A percentile compares a stretch with the other conserved stretches of the same genome.
Evolutionary conservation across 129 eudicot genomes (phyloP).

Genomic region (Helichrysum umbraculigerum): DNA sequence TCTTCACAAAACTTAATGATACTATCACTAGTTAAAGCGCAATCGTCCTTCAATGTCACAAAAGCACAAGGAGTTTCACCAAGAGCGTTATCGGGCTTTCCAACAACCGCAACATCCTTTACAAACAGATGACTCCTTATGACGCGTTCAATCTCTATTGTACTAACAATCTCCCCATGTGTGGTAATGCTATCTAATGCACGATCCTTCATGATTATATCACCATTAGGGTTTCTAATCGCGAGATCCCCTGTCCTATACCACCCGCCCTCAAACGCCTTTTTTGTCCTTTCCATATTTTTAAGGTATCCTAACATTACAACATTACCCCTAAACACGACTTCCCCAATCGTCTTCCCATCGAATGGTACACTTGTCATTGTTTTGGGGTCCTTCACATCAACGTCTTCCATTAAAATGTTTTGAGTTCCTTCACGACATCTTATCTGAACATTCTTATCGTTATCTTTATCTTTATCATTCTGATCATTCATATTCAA

Average conservation of each 20-base stretch:
- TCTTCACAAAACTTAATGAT: conserved; percentile 42
- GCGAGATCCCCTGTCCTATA: conserved; percentile 63
- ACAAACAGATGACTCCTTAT: conserved; percentile 54
- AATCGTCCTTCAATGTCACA: conserved; percentile 48
- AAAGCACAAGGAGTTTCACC: conserved; percentile 63
- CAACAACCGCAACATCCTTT: conserved; percentile 61
- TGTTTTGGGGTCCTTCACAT: conserved; percentile 49
- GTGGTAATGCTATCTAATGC: conserved; percentile 30
- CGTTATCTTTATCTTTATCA: not conserved
- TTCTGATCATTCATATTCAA: not conserved
- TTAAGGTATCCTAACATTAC: conserved; percentile 70
- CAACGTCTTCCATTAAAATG: conserved; percentile 52
- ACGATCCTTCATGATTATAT: conserved; percentile 55
- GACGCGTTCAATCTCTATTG: conserved; percentile 55
- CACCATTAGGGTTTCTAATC: conserved; percentile 41
- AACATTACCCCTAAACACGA: conserved; percentile 58
- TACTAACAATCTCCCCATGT: conserved; percentile 49
- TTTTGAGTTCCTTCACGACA: conserved; percentile 42
- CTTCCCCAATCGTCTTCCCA: conserved; percentile 69
- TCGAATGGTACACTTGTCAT: conserved; percentile 60
- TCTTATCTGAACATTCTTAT: not conserved
- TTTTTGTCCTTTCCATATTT: conserved; percentile 29
- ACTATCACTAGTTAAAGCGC: conserved; percentile 19
- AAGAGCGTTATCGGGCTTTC: conserved; percentile 31
- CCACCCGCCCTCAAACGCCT: conserved; percentile 60